Base-by-base conservation (phyloP, 495 filamentous ascomycete species). In the Cetradonia linearis region DNA sequence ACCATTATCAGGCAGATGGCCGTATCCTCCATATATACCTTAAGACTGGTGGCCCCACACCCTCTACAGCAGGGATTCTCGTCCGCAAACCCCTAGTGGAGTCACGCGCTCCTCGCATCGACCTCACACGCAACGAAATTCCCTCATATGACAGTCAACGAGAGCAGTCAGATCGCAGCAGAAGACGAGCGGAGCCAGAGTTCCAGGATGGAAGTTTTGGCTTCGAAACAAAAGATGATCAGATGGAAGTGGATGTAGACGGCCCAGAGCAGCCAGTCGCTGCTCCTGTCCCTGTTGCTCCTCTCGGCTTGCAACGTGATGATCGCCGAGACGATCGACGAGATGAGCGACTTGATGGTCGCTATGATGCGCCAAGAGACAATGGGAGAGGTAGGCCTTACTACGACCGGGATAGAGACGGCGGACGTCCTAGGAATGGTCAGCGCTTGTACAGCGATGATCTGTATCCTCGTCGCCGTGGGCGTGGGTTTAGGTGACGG, bases 21-120 rank as follows among this genome's bases (percentile, higher is more conserved):
- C 79, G 88, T 58, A 67, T 89, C 13, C 77, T 98, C 7, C 79
- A 84, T 49, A 83, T 98, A 59, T 87, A 84, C 63, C 74, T 86
- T 65, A 91, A 90, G 61, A 68, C 75, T 14, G 70, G 75, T 20
- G 75, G 75, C 20, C 47, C 74, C 30, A 56, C 62, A 11, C 57
- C 59, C 25, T 38, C 63, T 13, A 62, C 67, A 52, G 57, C 62
- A 65, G 69, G 14, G 63, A 48, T 58, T 67, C 69, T 73, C 48
- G 61, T 69, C 48, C 71, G 71, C 52, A 66, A 71, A 27, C 69
- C 68, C 11, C 49, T 69, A n/a, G 56, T 59, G 10, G 70, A 66
- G 27, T 59, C 69, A 14, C 61, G 53, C 42, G 63, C 67, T 20
- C 58, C 70, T 56, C 66, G 64, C 31, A 64, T 69, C 27, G 71